Evolutionary conservation across 176 grass and related monocot genomes (phyloP), one percentile per base, ranked within the genome.

Genomic region (Tillandsia fasciculata): DNA sequence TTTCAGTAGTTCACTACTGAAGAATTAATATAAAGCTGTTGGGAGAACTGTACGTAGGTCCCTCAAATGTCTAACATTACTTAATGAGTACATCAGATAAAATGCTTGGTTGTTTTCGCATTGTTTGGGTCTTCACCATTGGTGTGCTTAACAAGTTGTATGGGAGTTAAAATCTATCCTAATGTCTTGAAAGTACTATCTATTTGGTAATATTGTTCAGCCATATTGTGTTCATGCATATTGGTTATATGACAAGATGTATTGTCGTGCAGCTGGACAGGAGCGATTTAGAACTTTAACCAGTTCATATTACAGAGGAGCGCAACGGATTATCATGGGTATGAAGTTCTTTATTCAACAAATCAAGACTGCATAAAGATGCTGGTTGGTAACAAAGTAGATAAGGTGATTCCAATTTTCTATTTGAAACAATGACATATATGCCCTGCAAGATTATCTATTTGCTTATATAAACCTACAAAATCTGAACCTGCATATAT

Each of bases 311-410:
- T 96, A 96, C 57, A 91, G 91, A 91, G 91, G 88, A 70, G 91
- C 91, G 10, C 91, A 96, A 72, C 88, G 91, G 6, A 82, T 96
- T 72, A 86, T 96, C 24, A 88, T 96, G 91, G 91, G 91, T 96
- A 90, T 71, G 65, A n/a, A 52, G 47, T 76, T 70, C 51, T 75
- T 20, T 99, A 99, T 64, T 99, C 94, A 72, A 99, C 94, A 13
- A 99, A 99, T 76, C 87, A 99, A 71, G 89, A 99, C 65, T 99
- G 89, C 75, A 90, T 99, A 74, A 99, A 99, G 77, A 99, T 99
- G 94, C 87, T 99, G 78, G 94, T 93, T 48, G 94, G 89, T 23
- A 99, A 99, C 72, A 99, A 99, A 89, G 87, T 90, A 51, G 94
- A 99, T 72, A 99, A 99, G 94, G 89, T 93, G 83, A 28, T 76